Evolutionary conservation across 805 yeast species (phyloP), one percentile per base, ranked within the genome.

Genomic region (Pichia rugopelliculosa): DNA sequence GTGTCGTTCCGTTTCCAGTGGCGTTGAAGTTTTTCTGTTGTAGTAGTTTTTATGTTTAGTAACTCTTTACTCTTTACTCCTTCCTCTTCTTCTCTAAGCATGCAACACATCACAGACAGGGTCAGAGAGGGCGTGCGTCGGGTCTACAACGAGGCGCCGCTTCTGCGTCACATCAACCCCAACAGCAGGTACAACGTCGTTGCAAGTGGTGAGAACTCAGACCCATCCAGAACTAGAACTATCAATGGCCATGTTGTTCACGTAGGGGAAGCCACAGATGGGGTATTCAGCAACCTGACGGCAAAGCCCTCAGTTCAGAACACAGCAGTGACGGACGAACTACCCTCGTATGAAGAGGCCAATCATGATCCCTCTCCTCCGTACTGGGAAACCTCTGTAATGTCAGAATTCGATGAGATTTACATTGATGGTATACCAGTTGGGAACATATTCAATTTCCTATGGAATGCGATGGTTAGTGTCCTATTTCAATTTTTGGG

Each of bases 381-480:
- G 36, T 93, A 93, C 66, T 93, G 97, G 95, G 99, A 93, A 65
- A 79, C 90, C 8, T 79, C 93, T 0, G 80, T 87, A 38, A 74
- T 89, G 60, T 86, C 95, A 6, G 88, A 83, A 9, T 82, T 78
- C 57, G 97, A 93, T 60, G 98, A 91, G 64, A 82, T 93, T 18
- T 87, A 87, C 65, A 88, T 93, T 27, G 96, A 91, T 56, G 98
- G 97, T 0, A 71, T 93, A 55, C 98, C 99, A 0, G 98, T 91
- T 26, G 99, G 99, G 2, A 85, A 85, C 59, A 63, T 86, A n/a
- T 80, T 95, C 34, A 87, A 87, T 59, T 83, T 90, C 58, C 66
- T 87, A 6, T 91, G 99, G 98, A 91, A 90, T 66, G 73, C 81
- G 55, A 74, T 88, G 55, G 95, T 93, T 3, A 81, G 96, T 22